These are phyloP conservation scores for Lagenaria siceraria DNA, from an alignment of 306 rosid genomes.

Conservation along the genomic window DNA sequence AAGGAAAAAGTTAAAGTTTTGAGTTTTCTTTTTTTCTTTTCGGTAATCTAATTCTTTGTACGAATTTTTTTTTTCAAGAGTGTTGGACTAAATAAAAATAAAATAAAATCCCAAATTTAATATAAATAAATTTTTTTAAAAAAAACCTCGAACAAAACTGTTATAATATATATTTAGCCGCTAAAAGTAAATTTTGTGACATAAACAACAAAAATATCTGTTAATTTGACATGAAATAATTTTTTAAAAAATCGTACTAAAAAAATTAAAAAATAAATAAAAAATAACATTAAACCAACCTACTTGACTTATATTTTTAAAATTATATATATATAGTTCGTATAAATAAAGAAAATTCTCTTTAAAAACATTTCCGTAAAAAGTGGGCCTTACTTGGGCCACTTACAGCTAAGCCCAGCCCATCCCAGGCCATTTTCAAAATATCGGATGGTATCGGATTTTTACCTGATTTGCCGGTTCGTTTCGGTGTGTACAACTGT, in stretches of 20 bases:
- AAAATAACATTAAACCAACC: too few species aligned
- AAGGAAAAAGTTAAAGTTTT: too few species aligned
- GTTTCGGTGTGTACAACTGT: constrained; percentile 4
- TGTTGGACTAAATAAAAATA: too few species aligned
- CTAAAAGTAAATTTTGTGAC: not conserved
- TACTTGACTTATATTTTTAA: not conserved
- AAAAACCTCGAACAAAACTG: not conserved
- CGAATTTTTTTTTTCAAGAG: too few species aligned
- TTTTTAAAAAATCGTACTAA: too few species aligned
- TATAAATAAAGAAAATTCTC: not conserved
- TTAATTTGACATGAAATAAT: not conserved
- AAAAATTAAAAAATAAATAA: too few species aligned
- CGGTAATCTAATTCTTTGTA: too few species aligned
- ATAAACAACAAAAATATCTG: too few species aligned
- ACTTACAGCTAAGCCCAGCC: not conserved
- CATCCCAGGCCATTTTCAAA: not conserved
- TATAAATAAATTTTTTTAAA: too few species aligned
- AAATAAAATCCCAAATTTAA: not conserved
- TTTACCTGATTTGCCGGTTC: constrained; percentile 42
- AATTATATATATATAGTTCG: not conserved
- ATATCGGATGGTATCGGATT: not conserved
- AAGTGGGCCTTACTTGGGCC: not conserved
- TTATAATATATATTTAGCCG: not conserved
- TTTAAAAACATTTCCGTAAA: not conserved
- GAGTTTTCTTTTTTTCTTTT: too few species aligned